Evolutionary conservation across 163 green algal genomes (phyloP).

Genomic region (Prototheca cutis): DNA sequence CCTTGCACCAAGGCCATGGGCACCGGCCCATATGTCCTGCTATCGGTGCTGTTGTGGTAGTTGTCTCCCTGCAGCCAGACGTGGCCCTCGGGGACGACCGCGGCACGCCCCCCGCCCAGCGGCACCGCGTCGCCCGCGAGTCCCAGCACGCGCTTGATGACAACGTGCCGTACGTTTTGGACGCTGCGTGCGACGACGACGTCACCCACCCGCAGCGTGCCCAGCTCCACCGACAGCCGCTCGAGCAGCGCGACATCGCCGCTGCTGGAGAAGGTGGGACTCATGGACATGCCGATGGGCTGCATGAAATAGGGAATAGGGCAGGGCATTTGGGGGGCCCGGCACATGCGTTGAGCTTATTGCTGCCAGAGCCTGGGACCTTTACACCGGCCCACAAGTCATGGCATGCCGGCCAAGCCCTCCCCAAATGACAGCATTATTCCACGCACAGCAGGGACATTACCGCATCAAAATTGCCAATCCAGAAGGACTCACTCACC

Average conservation of each 20-base stretch:
- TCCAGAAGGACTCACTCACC: constrained; percentile 8
- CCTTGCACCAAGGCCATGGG: constrained; percentile 53
- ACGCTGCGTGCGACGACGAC: constrained; percentile 47
- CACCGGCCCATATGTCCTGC: constrained; percentile 63
- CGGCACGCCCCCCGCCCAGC: constrained; percentile 1
- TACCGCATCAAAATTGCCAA: background rate
- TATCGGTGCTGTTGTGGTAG: constrained; percentile 62
- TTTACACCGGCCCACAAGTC: too few relatives aligned
- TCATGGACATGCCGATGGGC: constrained; percentile 69
- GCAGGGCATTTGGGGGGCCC: too few relatives aligned
- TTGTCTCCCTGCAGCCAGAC: constrained; percentile 73
- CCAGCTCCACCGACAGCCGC: constrained; percentile 28
- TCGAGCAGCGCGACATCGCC: constrained; percentile 66
- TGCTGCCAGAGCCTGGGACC: too few relatives aligned
- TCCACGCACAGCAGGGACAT: background rate
- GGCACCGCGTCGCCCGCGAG: constrained; percentile 32
- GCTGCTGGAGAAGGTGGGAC: constrained; percentile 62
- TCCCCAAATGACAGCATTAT: too few relatives aligned
- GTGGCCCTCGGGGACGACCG: constrained; percentile 52
- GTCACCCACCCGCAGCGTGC: constrained; percentile 21
- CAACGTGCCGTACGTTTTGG: constrained; percentile 51
- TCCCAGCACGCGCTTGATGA: constrained; percentile 64
- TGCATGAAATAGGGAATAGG: too few relatives aligned
- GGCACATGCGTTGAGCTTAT: too few relatives aligned
- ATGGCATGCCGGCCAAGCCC: too few relatives aligned